Conservation (phyloP, 2,329 filamentous ascomycete genomes). For the Acrocalymma vagum region DNA sequence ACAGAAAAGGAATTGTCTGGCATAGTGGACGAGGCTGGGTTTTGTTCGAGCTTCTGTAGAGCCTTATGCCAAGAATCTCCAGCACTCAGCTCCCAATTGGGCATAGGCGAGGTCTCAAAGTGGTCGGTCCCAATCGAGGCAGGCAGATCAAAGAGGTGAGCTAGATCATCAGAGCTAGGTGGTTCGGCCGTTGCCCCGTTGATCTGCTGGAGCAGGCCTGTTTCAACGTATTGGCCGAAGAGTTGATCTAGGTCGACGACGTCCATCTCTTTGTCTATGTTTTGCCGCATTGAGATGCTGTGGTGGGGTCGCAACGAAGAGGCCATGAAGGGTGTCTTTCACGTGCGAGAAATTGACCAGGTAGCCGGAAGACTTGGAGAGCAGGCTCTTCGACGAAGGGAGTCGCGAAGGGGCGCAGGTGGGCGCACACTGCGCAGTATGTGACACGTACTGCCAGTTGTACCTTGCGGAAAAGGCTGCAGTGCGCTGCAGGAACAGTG, state of each 20-base stretch:
- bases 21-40: conserved; percentile 50
- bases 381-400: conserved; percentile 17
- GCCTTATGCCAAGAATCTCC: conserved; percentile 64
- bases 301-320: conserved; percentile 34
- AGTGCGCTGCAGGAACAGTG: conserved; percentile 34
- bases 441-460: conserved; percentile 25
- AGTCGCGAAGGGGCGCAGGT: conserved; percentile 21
- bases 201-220: conserved; percentile 60
- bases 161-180: conserved; percentile 58
- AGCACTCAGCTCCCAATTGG: conserved; percentile 56
- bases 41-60: conserved; percentile 60
- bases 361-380: conserved; percentile 22
- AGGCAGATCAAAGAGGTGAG: conserved; percentile 61
- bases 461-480: conserved; percentile 32
- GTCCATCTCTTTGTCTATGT: conserved; percentile 61
- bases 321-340: conserved; percentile 35
- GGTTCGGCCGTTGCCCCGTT: conserved; percentile 58
- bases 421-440: too few relatives aligned
- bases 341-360: conserved; percentile 29
- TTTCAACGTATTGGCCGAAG: conserved; percentile 70
- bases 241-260: conserved; percentile 68
- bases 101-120: conserved; percentile 56
- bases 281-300: conserved; percentile 52
- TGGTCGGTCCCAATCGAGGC: conserved; percentile 61
- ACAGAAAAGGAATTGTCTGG: conserved; percentile 36